Evolutionary conservation across 305 asterid species (phyloP).

Genomic region (Solanum hybrid): DNA sequence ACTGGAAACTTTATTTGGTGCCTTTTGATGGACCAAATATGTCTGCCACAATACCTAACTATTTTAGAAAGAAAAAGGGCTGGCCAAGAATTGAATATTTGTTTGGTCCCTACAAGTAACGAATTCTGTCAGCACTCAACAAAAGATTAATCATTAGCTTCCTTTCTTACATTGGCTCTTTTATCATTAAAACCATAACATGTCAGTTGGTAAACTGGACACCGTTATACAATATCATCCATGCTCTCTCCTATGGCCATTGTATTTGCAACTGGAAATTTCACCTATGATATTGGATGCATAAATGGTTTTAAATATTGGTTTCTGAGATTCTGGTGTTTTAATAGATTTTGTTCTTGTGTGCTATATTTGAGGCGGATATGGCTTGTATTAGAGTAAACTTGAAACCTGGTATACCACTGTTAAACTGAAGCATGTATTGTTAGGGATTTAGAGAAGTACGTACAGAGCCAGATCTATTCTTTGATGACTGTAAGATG

Average conservation of each 20-base stretch:
- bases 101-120: background rate
- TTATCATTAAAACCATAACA: background rate
- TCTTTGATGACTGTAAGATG: background rate
- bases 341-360: background rate
- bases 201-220: background rate
- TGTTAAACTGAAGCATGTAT: background rate
- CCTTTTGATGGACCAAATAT: constrained; percentile 3
- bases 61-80: background rate
- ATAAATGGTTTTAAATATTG: background rate
- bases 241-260: background rate
- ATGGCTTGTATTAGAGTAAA: background rate
- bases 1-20: background rate
- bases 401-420: background rate
- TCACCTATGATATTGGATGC: background rate
- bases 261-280: background rate
- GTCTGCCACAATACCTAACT: constrained; percentile 1
- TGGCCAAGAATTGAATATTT: background rate
- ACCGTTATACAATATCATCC: background rate
- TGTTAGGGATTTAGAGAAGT: background rate
- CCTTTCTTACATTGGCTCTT: background rate
- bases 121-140: background rate
- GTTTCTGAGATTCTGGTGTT: background rate
- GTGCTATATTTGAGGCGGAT: background rate
- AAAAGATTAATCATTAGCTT: background rate
- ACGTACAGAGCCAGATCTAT: background rate